phyloP scores from a whole-genome alignment of 1,284 basidiomycete genomes.

The Ustilago lituana region DNA sequence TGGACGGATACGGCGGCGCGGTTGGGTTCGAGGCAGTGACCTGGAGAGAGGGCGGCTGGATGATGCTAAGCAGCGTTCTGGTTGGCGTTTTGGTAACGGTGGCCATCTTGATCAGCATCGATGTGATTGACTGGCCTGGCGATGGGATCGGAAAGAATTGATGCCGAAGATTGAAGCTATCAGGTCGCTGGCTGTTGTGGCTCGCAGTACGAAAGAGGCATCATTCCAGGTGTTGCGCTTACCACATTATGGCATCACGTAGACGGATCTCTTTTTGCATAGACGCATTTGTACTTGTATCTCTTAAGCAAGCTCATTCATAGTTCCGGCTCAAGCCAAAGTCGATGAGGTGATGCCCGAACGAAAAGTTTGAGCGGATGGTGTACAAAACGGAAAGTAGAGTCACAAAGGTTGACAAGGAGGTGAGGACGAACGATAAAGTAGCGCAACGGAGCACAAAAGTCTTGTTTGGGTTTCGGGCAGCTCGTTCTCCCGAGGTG shows the following conservation, averaged over 20 bases:
- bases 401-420: too few relatives aligned
- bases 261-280: background rate
- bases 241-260: too few relatives aligned
- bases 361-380: too few relatives aligned
- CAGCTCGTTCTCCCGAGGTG: background rate
- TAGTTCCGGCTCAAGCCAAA: background rate
- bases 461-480: background rate
- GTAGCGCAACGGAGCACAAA: too few relatives aligned
- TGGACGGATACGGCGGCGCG: conserved; percentile 12
- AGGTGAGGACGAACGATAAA: too few relatives aligned
- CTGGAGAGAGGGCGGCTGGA: conserved; percentile 35
- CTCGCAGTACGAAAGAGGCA: too few relatives aligned
- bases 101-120: conserved; percentile 50
- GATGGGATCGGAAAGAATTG: conserved; percentile 43
- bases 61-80: conserved; percentile 26
- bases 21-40: conserved; percentile 40
- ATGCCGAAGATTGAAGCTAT: background rate
- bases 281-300: conserved; percentile 34
- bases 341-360: too few relatives aligned
- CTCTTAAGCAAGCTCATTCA: conserved; percentile 4
- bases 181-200: too few relatives aligned
- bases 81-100: conserved; percentile 31
- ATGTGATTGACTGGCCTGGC: conserved; percentile 55
- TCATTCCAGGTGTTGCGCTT: too few relatives aligned
- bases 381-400: too few relatives aligned